Base-by-base conservation (phyloP, 1,284 basidiomycete species). In the Albatrellus sp. region DNA sequence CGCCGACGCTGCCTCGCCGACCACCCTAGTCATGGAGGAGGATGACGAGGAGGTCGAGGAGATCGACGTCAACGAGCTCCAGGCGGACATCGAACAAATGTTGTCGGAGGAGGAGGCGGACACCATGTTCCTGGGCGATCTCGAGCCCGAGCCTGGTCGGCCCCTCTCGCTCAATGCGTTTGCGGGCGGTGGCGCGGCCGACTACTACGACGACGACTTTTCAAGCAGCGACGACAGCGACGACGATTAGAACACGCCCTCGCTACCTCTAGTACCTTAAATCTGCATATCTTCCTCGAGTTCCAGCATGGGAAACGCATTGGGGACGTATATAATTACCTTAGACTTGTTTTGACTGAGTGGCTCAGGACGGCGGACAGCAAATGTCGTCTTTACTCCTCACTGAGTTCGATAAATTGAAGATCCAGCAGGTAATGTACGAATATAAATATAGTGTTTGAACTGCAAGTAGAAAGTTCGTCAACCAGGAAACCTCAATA, bases 211-310 rank as follows among this genome's bases (percentile, higher is more conserved):
- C 32, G 78, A 81, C 43, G 77, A 78, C 45, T 77, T 68, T 46
- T 68, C 72, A 35, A 72, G 71, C 33, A 80, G 77, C 51, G 80
- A 81, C 10, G 78, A 81, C 3, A 81, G 75, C 54, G 80, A 84
- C 50, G 77, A 83, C 40, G 77, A 81, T 52, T 78, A 24, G n/a
- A n/a, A n/a, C n/a, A n/a, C n/a, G n/a, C n/a, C n/a, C n/a, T n/a
- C n/a, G n/a, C n/a, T n/a, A n/a, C n/a, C n/a, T n/a, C n/a, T n/a
- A n/a, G n/a, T n/a, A n/a, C n/a, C n/a, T n/a, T n/a, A n/a, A n/a
- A n/a, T n/a, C n/a, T n/a, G n/a, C n/a, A n/a, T n/a, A n/a, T n/a
- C n/a, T n/a, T n/a, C n/a, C n/a, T n/a, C n/a, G n/a, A n/a, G n/a
- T n/a, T n/a, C n/a, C n/a, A n/a, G n/a, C n/a, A n/a, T n/a, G n/a